These are phyloP conservation scores for Corinectria fuckeliana DNA, from an alignment of 2,329 filamentous ascomycete genomes.

Conservation along the genomic window DNA sequence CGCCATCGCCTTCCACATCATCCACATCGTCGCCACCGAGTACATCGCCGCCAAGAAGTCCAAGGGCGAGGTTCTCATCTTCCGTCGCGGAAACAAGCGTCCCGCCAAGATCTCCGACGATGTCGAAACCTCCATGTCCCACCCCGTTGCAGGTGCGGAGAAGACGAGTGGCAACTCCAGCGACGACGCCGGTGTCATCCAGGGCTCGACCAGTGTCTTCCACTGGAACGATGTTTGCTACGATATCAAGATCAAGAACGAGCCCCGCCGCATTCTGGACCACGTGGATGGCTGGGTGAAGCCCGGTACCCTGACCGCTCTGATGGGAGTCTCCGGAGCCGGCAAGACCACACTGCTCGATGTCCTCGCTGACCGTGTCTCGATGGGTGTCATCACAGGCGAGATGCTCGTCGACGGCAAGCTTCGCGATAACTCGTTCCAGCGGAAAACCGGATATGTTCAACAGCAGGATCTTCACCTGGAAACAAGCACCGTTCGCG, in stretches of 20 bases:
- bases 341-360: conserved; percentile 71
- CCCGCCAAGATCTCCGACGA: conserved; percentile 27
- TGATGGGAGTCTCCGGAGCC: conserved; percentile 62
- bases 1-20: conserved; percentile 52
- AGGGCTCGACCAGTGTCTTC: conserved; percentile 56
- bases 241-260: conserved; percentile 73
- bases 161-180: conserved; percentile 17
- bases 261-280: conserved; percentile 70
- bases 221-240: conserved; percentile 77
- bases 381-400: conserved; percentile 73
- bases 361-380: conserved; percentile 72
- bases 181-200: conserved; percentile 29
- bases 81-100: conserved; percentile 52
- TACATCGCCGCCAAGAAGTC: conserved; percentile 56
- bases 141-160: conserved; percentile 29
- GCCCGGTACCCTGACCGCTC: conserved; percentile 73
- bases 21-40: conserved; percentile 59
- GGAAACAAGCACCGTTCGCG: conserved; percentile 53
- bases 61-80: conserved; percentile 67
- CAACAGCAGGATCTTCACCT: conserved; percentile 67
- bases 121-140: conserved; percentile 26
- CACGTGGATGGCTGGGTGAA: conserved; percentile 78
- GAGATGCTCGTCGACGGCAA: conserved; percentile 75
- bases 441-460: conserved; percentile 74
- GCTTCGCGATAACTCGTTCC: conserved; percentile 70